Percentiles rank a stretch among this genome's conserved stretches.
These are phyloP conservation scores for Taphrina deformans DNA, from an alignment of 1,139 yeast species.

Conservation along the genomic window DNA sequence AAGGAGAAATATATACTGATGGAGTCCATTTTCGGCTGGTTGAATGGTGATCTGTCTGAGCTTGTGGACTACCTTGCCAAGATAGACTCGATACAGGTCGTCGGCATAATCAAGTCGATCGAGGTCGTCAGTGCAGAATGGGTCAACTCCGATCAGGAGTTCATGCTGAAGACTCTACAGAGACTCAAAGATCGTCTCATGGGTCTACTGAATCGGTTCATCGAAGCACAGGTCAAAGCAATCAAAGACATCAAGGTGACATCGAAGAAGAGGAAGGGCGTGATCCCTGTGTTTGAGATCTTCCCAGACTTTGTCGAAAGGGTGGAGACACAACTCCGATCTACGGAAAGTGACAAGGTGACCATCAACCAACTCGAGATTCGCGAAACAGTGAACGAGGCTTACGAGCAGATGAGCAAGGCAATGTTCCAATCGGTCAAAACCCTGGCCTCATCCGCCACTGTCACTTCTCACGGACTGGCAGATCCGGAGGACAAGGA, in stretches of 20 bases:
- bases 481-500: slow-evolving; percentile 58
- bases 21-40: slow-evolving; percentile 58
- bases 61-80: slow-evolving; percentile 46
- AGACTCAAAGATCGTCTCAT: slow-evolving; percentile 57
- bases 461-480: slow-evolving; percentile 7
- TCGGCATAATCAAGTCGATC: slow-evolving; percentile 50
- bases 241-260: slow-evolving; percentile 57
- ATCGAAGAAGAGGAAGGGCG: slow-evolving; percentile 49
- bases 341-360: slow-evolving; percentile 40
- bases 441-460: slow-evolving; percentile 43
- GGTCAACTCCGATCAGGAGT: slow-evolving; percentile 66
- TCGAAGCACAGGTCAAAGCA: slow-evolving; percentile 56
- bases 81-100: slow-evolving; percentile 49
- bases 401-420: slow-evolving; percentile 49
- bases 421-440: slow-evolving; percentile 45
- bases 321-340: slow-evolving; percentile 46
- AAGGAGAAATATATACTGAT: slow-evolving; percentile 57
- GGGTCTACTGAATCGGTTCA: slow-evolving; percentile 60
- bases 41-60: slow-evolving; percentile 51
- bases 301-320: slow-evolving; percentile 52
- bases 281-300: slow-evolving; percentile 51
- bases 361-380: slow-evolving; percentile 41
- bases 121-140: slow-evolving; percentile 48
- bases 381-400: slow-evolving; percentile 48
- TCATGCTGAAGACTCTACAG: slow-evolving; percentile 55